Conservation (phyloP, 2,329 filamentous ascomycete genomes). For the Chaetomium sp. region DNA sequence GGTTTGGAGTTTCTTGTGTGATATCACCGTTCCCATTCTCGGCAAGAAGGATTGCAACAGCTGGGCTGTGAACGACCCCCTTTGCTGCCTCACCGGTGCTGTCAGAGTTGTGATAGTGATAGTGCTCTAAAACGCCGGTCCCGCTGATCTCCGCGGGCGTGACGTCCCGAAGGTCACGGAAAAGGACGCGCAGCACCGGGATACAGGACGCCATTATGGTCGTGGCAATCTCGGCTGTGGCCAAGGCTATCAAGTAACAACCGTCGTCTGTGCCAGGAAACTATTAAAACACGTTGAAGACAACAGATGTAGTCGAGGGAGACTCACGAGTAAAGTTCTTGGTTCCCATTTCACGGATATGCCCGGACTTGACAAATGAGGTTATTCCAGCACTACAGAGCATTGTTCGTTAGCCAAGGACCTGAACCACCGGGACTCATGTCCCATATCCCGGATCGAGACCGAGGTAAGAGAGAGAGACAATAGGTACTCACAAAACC, state of each 20-base stretch:
- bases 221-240: slow-evolving; percentile 29
- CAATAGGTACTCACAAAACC: slow-evolving; percentile 31
- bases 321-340: slow-evolving; percentile 26
- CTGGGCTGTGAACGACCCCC: not conserved
- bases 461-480: not conserved
- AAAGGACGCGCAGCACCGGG: slow-evolving; percentile 26
- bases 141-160: not conserved
- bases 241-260: slow-evolving; percentile 26
- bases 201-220: slow-evolving; percentile 35
- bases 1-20: not conserved
- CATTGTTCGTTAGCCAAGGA: not conserved
- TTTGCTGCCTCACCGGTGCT: not conserved
- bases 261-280: slow-evolving; percentile 4
- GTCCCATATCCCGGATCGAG: not conserved
- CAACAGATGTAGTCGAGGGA: no score
- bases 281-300: not conserved
- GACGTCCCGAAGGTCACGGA: slow-evolving; percentile 14
- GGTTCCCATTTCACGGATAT: slow-evolving; percentile 16
- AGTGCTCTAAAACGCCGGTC: not conserved
- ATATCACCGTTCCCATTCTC: not conserved
- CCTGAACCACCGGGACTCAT: not conserved
- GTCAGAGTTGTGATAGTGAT: not conserved
- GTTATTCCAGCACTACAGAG: slow-evolving; percentile 12
- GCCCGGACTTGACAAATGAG: slow-evolving; percentile 21
- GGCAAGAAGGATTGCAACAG: not conserved